A percentile compares a stretch with the other conserved stretches of the same genome.
Evolutionary conservation across 2,329 filamentous ascomycete species (phyloP).

Genomic region (Phoma sp.): DNA sequence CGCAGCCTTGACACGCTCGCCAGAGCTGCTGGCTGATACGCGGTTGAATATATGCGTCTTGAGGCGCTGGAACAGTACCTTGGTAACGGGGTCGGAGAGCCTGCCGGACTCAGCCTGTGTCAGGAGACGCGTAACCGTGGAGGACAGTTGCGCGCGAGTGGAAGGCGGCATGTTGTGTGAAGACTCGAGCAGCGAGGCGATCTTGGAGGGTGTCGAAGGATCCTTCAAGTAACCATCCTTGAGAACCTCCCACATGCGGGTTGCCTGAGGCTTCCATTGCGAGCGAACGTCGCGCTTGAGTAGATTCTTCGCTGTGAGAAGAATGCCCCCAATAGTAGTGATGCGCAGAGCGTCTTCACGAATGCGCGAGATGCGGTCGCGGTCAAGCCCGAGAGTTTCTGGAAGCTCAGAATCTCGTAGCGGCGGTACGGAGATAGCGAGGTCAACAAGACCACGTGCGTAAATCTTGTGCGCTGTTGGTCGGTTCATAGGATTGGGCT

Average conservation of each 20-base stretch:
- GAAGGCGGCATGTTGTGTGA: constrained; percentile 57
- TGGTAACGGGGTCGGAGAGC: constrained; percentile 68
- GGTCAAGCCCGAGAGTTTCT: constrained; percentile 76
- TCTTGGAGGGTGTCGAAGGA: constrained; percentile 54
- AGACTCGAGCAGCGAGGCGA: constrained; percentile 57
- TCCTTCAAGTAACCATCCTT: constrained; percentile 65
- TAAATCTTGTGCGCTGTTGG: constrained; percentile 75
- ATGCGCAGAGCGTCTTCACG: constrained; percentile 67
- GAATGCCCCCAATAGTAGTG: constrained; percentile 74
- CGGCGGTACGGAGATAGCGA: constrained; percentile 71
- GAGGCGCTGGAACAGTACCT: constrained; percentile 71
- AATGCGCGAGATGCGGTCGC: constrained; percentile 65
- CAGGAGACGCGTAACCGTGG: constrained; percentile 57
- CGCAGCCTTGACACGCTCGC: constrained; percentile 73
- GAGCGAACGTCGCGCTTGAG: constrained; percentile 80
- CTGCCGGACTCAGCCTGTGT: constrained; percentile 57
- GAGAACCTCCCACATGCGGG: constrained; percentile 72
- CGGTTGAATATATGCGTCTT: constrained; percentile 70
- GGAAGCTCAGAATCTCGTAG: constrained; percentile 65
- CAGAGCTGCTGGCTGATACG: constrained; percentile 69
- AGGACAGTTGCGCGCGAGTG: constrained; percentile 53
- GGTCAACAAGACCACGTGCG: constrained; percentile 74
- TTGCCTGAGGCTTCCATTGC: constrained; percentile 77
- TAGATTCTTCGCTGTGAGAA: constrained; percentile 82
- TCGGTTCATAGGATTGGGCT: constrained; percentile 61